Percentiles rank a stretch among this genome's conserved stretches.
Evolutionary conservation across 331 rosid species (phyloP).

Genomic region (Rhamnella rubrinervis): DNA sequence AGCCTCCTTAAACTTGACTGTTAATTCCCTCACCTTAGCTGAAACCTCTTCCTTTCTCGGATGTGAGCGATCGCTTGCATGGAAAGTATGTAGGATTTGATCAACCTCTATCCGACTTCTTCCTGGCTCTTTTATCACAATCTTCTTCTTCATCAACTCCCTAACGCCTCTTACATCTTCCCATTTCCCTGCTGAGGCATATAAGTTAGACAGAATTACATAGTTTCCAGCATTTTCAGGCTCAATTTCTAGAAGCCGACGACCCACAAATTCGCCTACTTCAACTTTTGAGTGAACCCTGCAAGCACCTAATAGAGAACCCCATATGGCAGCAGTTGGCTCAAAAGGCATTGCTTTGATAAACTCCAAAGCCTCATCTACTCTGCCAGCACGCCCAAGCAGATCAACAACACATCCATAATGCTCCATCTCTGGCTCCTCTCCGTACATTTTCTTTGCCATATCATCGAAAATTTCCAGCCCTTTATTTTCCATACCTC

Average conservation of each 20-base stretch:
- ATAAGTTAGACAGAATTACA: slow-evolving; percentile 72
- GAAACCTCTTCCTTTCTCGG: slow-evolving; percentile 66
- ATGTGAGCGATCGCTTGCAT: slow-evolving; percentile 68
- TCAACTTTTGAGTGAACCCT: slow-evolving; percentile 59
- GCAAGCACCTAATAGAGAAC: slow-evolving; percentile 75
- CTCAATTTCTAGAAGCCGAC: slow-evolving; percentile 58
- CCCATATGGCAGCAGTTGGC: slow-evolving; percentile 76
- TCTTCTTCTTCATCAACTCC: slow-evolving; percentile 58
- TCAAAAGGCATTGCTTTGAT: slow-evolving; percentile 50
- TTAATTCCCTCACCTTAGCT: slow-evolving; percentile 53
- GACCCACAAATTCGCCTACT: slow-evolving; percentile 65
- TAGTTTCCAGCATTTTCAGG: slow-evolving; percentile 81
- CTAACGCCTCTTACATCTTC: slow-evolving; percentile 61
- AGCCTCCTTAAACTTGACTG: slow-evolving; percentile 52
- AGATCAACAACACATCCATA: slow-evolving; percentile 71
- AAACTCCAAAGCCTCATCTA: slow-evolving; percentile 62
- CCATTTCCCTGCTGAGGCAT: slow-evolving; percentile 76
- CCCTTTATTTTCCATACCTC: slow-evolving; percentile 67
- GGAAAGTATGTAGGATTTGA: slow-evolving; percentile 70
- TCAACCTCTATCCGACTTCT: slow-evolving; percentile 77
- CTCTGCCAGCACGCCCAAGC: slow-evolving; percentile 70
- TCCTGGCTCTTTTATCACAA: slow-evolving; percentile 69
- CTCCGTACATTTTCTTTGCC: slow-evolving; percentile 41
- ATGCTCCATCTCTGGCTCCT: slow-evolving; percentile 58
- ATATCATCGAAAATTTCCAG: slow-evolving; percentile 60